Evolutionary conservation across 208 protist genomes (phyloP), one percentile per base, ranked within the genome.

Genomic region (Crithidia thermophila): DNA sequence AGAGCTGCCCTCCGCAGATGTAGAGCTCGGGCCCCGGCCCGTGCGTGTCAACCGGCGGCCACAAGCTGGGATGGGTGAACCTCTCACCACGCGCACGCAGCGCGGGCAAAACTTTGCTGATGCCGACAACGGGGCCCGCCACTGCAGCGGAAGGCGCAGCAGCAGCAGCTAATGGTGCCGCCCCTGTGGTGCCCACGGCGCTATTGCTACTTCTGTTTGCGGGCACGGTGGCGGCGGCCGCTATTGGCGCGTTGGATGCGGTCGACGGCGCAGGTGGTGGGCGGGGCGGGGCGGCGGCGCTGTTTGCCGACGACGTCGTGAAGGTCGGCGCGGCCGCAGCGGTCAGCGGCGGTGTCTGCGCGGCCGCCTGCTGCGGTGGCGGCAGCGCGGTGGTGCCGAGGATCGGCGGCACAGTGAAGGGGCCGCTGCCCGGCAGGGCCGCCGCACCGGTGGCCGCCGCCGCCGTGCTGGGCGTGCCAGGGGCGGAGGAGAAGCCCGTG

Each of bases 21-120:
- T 61, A 78, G 0, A 72, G 20, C 0, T 27, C 30, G 0, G 65
- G 37, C n/a, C 23, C 5, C 6, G 52, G 34, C 18, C 18, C 16
- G 2, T 27, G 8, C 0, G 27, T 36, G 11, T 45, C 11, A 16
- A 57, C 14, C 13, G 23, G 0, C 2, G 40, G 18, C 39, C 30
- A 43, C 63, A 57, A 1, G 1, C 11, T 3, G 0, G 46, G 31
- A 31, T 16, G 2, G 11, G 40, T 16, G 20, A 49, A 34, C 16
- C 28, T 30, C 6, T n/a, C n/a, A 0, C 23, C 13, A n/a, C 37
- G 11, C 13, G 20, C 51, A 4, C 31, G 43, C n/a, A 75, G 57
- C 25, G 31, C 18, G 9, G 61, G 66, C 10, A 55, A 50, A 9
- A 75, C 14, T 30, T 61, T 67, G 63, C 83, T 84, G 53, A 89